Percentiles rank a stretch among this genome's conserved stretches.
Conservation (phyloP, 1,284 basidiomycete genomes). For the Cystobasidium sp. region DNA sequence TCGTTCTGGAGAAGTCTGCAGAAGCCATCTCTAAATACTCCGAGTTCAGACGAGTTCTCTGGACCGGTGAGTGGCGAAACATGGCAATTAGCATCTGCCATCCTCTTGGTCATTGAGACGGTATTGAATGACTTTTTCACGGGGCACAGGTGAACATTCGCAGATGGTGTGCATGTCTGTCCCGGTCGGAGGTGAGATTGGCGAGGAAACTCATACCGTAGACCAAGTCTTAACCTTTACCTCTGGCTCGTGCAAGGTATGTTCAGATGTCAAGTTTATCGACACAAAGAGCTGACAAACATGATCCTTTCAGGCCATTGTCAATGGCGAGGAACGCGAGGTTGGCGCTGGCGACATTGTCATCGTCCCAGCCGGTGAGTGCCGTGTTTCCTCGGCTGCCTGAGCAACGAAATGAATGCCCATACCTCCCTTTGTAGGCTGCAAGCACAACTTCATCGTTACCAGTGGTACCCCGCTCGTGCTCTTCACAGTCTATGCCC, state of each 20-base stretch:
- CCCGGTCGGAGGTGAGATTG: conserved; percentile 57
- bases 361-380: conserved; percentile 55
- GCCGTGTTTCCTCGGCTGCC: background rate
- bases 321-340: conserved; percentile 57
- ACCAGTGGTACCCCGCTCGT: conserved; percentile 22
- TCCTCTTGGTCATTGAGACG: too few relatives aligned
- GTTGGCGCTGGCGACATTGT: conserved; percentile 58
- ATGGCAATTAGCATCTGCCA: background rate
- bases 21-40: conserved; percentile 36
- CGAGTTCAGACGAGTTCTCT: conserved; percentile 58
- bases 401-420: background rate
- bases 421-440: conserved; percentile 7
- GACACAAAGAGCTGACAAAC: background rate
- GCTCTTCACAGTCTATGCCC: conserved; percentile 50
- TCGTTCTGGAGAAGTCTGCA: conserved; percentile 35
- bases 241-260: conserved; percentile 31
- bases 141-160: conserved; percentile 39
- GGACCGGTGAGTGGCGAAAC: conserved; percentile 54
- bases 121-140: too few relatives aligned
- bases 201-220: conserved; percentile 34
- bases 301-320: conserved; percentile 55
- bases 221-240: conserved; percentile 43
- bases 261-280: background rate
- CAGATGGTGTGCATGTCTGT: conserved; percentile 59
- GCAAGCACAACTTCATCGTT: conserved; percentile 39